Evolutionary conservation across 306 rosid species (phyloP), one percentile per base, ranked within the genome.

Genomic region (Cucumis hystrix): DNA sequence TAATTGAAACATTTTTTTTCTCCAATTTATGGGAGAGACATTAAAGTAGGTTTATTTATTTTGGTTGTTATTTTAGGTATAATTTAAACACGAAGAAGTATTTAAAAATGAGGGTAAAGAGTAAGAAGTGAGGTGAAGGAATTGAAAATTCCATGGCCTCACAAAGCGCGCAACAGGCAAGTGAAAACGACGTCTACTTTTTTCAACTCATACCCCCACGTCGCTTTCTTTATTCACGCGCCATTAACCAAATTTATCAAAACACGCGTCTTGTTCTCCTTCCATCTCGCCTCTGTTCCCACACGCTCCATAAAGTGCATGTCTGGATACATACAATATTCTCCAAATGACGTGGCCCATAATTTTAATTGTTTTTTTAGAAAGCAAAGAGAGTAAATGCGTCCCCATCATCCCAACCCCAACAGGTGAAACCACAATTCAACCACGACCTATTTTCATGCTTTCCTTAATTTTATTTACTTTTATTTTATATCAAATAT

Each of bases 331-430:
- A 16, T 7, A 1, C n/a, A 10, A 23, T 25, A 72, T 51, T 72
- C 45, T 30, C 5, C 1, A 11, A 16, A 8, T 72, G 60, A 72
- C 77, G 77, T 72, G 21, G 40, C 5, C 43, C 30, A 5, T 51
- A 28, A 51, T 65, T 23, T 72, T 18, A 72, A 49, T 71, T 65
- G 20, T 39, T 76, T 28, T 28, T 28, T 0, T 28, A 28, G 2
- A 15, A 57, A 30, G 58, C 83, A 58, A 23, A 82, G 81, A 66
- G 80, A 7, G 86, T n/a, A 14, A 10, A 20, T 60, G 68, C 73
- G 77, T 86, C 85, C 5, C 55, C 52, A 78, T 82, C 89, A 68
- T 54, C 79, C 79, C 83, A 80, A 65, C 82, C 67, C 40, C 25
- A 8, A 45, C 25, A 0, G 61, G 62, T 72, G 77, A 74, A 55